Conservation (phyloP, 805 yeast species). For the Wickerhamomyces ciferrii region DNA sequence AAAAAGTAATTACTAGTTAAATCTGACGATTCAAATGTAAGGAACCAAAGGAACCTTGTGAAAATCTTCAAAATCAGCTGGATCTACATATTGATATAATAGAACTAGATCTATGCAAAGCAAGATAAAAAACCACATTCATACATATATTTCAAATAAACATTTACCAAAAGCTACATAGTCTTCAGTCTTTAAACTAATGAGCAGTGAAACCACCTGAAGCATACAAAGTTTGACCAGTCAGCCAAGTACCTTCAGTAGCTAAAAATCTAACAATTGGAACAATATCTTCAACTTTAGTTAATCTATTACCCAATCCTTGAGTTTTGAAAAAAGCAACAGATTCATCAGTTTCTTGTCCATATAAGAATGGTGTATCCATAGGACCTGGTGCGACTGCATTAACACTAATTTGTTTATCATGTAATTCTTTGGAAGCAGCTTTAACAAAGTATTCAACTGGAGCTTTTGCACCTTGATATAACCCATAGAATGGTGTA, state of each 20-base stretch:
- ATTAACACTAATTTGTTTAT: constrained; percentile 43
- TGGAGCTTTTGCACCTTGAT: constrained; percentile 54
- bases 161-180: too few species aligned
- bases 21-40: too few species aligned
- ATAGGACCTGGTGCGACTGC: constrained; percentile 63
- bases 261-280: constrained; percentile 58
- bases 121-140: not conserved
- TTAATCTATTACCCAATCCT: constrained; percentile 43
- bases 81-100: too few species aligned
- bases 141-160: not conserved
- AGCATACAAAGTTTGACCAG: constrained; percentile 64
- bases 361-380: constrained; percentile 63
- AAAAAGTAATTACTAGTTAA: too few species aligned
- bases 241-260: constrained; percentile 64
- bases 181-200: constrained; percentile 19
- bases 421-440: constrained; percentile 47
- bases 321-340: constrained; percentile 51
- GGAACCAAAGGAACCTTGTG: too few species aligned
- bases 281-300: constrained; percentile 55
- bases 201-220: constrained; percentile 66
- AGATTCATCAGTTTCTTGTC: constrained; percentile 49
- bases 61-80: too few species aligned
- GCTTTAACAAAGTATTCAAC: constrained; percentile 49
- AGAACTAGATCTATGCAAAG: not conserved
- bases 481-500: constrained; percentile 44